These are phyloP conservation scores for Aspergillus bridgeri DNA, from an alignment of 495 filamentous ascomycete species.

Conservation along the genomic window DNA sequence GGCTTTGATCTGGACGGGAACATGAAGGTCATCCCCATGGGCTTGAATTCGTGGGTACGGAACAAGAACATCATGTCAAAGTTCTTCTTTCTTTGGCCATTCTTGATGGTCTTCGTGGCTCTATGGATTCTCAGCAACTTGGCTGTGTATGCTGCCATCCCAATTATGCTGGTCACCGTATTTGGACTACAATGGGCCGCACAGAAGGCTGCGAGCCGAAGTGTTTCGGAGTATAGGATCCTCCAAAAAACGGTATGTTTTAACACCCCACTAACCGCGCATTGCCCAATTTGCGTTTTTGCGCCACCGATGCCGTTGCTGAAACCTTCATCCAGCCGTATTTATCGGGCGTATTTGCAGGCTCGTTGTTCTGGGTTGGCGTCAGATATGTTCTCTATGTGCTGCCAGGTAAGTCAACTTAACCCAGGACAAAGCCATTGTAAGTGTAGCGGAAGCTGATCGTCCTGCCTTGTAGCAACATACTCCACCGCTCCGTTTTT, in stretches of 20 bases:
- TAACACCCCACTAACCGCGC: neutral
- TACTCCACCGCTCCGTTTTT: conserved; percentile 60
- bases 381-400: conserved; percentile 70
- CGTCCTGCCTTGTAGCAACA: conserved; percentile 45
- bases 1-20: conserved; percentile 80
- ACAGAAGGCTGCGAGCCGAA: conserved; percentile 71
- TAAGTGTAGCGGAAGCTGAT: neutral
- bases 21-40: conserved; percentile 52
- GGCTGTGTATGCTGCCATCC: conserved; percentile 70
- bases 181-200: conserved; percentile 77
- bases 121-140: conserved; percentile 70
- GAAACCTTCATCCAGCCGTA: conserved; percentile 61
- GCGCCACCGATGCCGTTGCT: conserved; percentile 4
- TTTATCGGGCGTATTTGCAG: conserved; percentile 89
- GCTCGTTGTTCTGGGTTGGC: conserved; percentile 78
- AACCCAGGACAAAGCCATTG: neutral
- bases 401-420: conserved; percentile 56
- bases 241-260: conserved; percentile 78
- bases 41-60: conserved; percentile 54
- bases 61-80: conserved; percentile 76
- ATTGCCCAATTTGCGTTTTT: neutral
- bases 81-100: conserved; percentile 90
- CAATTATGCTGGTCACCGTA: conserved; percentile 59
- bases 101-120: conserved; percentile 64
- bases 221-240: conserved; percentile 78